These are phyloP conservation scores for Neurospora tetrasperma DNA, from an alignment of 495 filamentous ascomycete species.

Conservation along the genomic window DNA sequence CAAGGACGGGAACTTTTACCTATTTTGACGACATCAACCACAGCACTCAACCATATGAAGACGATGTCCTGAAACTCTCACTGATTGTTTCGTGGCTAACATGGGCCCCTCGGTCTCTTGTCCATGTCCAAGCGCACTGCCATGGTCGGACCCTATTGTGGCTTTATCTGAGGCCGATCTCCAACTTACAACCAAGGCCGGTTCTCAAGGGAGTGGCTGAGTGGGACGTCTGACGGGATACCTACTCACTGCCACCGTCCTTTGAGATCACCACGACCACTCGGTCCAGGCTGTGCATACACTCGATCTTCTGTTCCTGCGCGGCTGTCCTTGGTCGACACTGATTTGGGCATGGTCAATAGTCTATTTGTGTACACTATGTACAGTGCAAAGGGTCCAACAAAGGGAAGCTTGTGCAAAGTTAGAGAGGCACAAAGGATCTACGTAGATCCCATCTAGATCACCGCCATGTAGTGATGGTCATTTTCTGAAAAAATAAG, in stretches of 20 bases:
- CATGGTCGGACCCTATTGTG: background rate
- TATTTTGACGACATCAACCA: background rate
- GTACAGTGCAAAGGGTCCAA: background rate
- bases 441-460: background rate
- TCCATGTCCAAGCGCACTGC: background rate
- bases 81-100: background rate
- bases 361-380: background rate
- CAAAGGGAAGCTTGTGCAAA: background rate
- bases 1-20: background rate
- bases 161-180: background rate
- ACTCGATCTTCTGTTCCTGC: too few species aligned
- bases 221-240: background rate
- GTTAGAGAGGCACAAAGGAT: background rate
- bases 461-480: background rate
- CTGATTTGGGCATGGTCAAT: background rate
- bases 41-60: background rate
- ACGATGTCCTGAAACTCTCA: background rate
- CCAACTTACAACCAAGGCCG: background rate
- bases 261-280: background rate
- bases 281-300: background rate
- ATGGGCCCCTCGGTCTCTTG: background rate
- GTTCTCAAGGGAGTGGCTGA: background rate
- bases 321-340: background rate
- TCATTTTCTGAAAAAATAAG: too few species aligned
- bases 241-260: background rate